Conservation (phyloP, 2,329 filamentous ascomycete species). For the Helicocarpus griseus region DNA sequence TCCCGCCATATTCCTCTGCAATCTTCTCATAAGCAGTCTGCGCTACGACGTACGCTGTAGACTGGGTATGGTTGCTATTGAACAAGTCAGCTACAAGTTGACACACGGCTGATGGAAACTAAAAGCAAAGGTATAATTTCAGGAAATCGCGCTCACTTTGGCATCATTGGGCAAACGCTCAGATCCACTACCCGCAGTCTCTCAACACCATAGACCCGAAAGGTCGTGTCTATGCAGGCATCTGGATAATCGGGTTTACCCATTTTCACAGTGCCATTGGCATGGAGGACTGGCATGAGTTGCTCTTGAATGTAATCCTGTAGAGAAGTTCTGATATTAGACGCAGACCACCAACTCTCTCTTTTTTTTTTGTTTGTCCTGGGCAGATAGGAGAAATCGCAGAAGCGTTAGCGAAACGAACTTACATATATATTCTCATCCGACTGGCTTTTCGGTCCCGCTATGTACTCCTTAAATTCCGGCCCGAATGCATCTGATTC, state of each 20-base stretch:
- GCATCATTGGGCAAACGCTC: conserved; percentile 7
- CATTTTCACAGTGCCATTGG: conserved; percentile 9
- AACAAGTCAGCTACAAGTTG: not conserved
- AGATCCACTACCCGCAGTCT: conserved; percentile 8
- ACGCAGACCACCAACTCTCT: not conserved
- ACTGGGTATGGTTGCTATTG: conserved; percentile 37
- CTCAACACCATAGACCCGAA: conserved; percentile 6
- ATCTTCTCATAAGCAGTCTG: conserved; percentile 37
- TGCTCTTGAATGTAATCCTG: conserved; percentile 1
- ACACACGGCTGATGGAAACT: not conserved
- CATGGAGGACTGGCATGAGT: conserved; percentile 3
- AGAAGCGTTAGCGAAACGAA: not conserved
- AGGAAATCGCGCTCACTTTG: conserved; percentile 2
- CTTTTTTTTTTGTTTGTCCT: not conserved
- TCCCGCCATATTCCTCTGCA: not conserved
- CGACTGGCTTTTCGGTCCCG: not conserved
- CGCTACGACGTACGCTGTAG: conserved; percentile 41
- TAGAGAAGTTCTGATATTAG: not conserved
- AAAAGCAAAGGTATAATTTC: not conserved
- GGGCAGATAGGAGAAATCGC: not conserved
- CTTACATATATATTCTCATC: conserved; percentile 5
- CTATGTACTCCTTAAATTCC: not conserved
- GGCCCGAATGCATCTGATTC: not conserved
- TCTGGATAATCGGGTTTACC: conserved; percentile 6
- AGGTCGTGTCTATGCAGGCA: conserved; percentile 6